Conservation (phyloP, 2,329 filamentous ascomycete genomes). For the Zalaria obscura region DNA sequence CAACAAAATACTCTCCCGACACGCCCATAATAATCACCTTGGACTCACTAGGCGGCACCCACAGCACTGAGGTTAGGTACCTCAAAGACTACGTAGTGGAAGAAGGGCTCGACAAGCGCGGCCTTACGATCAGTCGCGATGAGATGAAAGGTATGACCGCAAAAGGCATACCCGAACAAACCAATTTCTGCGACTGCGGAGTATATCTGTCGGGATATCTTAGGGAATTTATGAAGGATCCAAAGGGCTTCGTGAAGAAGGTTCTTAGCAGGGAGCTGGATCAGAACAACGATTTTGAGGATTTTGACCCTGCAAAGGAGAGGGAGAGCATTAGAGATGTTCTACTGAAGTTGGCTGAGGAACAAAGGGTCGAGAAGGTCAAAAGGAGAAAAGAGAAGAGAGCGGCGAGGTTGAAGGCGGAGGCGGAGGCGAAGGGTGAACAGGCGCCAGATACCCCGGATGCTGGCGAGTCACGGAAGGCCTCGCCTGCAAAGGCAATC, state of each 20-base stretch:
- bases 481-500: too few relatives aligned
- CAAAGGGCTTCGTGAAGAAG: slow-evolving; percentile 52
- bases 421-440: neutral
- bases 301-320: slow-evolving; percentile 40
- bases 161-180: slow-evolving; percentile 61
- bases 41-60: slow-evolving; percentile 62
- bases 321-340: slow-evolving; percentile 51
- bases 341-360: slow-evolving; percentile 47
- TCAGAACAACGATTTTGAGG: slow-evolving; percentile 38
- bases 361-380: slow-evolving; percentile 35
- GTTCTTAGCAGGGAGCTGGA: slow-evolving; percentile 53
- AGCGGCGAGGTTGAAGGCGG: neutral
- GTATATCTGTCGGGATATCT: slow-evolving; percentile 77
- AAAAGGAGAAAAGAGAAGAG: slow-evolving; percentile 18
- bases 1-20: slow-evolving; percentile 18
- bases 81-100: slow-evolving; percentile 64
- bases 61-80: slow-evolving; percentile 48
- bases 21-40: slow-evolving; percentile 68
- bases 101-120: slow-evolving; percentile 55
- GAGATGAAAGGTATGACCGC: slow-evolving; percentile 51
- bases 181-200: slow-evolving; percentile 81
- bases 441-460: too few relatives aligned
- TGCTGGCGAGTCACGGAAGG: too few relatives aligned
- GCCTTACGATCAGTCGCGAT: slow-evolving; percentile 29
- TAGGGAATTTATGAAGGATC: slow-evolving; percentile 63